Evolutionary conservation across 345 rosid species (phyloP), one percentile per base, ranked within the genome.

Genomic region (Carallia brachiata): DNA sequence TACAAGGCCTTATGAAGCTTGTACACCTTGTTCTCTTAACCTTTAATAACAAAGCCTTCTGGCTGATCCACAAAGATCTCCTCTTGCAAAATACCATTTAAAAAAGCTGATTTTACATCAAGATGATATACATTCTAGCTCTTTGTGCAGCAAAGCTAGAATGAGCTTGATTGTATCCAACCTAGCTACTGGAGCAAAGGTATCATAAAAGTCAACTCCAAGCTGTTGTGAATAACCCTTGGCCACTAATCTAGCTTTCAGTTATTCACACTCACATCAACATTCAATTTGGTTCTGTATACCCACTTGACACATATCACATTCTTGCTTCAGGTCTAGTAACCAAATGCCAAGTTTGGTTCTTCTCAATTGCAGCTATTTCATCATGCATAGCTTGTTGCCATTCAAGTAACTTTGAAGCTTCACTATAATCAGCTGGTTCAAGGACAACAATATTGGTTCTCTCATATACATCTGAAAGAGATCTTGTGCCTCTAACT

Each of bases 31-130:
- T 44, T 18, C 17, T 65, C 40, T 27, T 65, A 2, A 10, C 39
- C 39, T 50, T 1, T 6, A 1, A 44, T n/a, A 2, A 13, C 6
- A 47, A 65, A 50, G 5, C 58, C 40, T 27, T 65, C n/a, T 2
- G 57, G 58, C 27, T 65, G 56, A 3, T 65, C 68, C 19, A 65
- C 27, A 65, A 19, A 65, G 6, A 47, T 65, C 6, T 50, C 58
- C 27, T 65, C 68, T 28, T 50, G 31, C 7, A 50, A 4, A 5
- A n/a, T 6, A n/a, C 40, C 58, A 44, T 65, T 65, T 3, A 65
- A 10, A 44, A 65, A 65, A 1, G 56, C 57, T 2, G 4, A 65
- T 44, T 65, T 48, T 7, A 40, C 37, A 48, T 47, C 56, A 16
- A 65, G 34, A 0, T 65, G 57, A 10, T 7, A 48, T 5, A 65